Evolutionary conservation across 805 yeast genomes (phyloP), one percentile per base, ranked within the genome.

Genomic region (Yarrowia keelungensis): DNA sequence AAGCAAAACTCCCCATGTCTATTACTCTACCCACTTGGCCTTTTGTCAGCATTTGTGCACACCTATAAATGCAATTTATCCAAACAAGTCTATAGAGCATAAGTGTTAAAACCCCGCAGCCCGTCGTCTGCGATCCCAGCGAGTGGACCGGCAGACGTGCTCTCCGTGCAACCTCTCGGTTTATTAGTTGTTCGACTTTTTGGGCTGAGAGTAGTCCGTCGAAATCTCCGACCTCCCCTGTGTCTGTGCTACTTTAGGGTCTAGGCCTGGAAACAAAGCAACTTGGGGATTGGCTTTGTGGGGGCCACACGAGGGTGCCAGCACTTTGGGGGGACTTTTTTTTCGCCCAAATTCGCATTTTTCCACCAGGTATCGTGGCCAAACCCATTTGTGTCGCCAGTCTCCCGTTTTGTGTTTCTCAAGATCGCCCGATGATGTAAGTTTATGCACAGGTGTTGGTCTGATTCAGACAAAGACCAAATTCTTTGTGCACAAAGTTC

Each of bases 391-490:
- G 14, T 9, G 14, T 43, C 32, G n/a, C 51, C 9, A 32, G 8
- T 4, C 58, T 19, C 36, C 26, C 42, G 41, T 36, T 36, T 51
- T 36, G 42, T 11, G 58, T 56, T 56, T 56, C 38, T 53, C 47
- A 22, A 39, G 47, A 42, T 56, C 62, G 62, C 62, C 62, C 62
- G 62, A 56, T 56, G 62, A 56, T 56, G 62, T 41, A 56, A 56
- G 62, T 56, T 41, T 42, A 56, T 56, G 62, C 62, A 56, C 59
- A 53, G 59, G 59, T 38, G 43, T 39, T 19, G 59, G 59, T 38
- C 32, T 14, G 45, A 39, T 22, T 19, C 45, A 19, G 62, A 42
- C 47, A 56, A 56, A 41, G 47, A 42, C 47, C 38, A 26, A 56
- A 41, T 56, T 53, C 59, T 53, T 53, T 53, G 59, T 53, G 16